Conservation (phyloP, 1,139 yeast genomes). For the Yamadazyma sp. region DNA sequence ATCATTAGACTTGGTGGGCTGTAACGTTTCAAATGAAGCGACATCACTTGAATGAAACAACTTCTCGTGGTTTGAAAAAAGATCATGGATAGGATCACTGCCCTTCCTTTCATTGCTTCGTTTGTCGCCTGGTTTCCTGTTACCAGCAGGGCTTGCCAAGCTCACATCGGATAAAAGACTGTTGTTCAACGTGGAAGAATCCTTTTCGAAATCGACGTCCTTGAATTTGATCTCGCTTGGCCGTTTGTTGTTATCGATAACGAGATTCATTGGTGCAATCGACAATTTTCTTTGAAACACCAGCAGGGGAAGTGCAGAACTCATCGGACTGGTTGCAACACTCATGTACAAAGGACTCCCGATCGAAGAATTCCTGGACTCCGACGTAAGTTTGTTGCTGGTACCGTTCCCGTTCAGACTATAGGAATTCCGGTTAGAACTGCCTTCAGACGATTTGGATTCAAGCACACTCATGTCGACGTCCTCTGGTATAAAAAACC, state of each 20-base stretch:
- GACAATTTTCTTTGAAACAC: slow-evolving; percentile 26
- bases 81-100: slow-evolving; percentile 24
- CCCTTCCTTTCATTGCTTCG: slow-evolving; percentile 13
- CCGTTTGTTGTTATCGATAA: slow-evolving; percentile 18
- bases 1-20: slow-evolving; percentile 7
- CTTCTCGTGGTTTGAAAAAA: slow-evolving; percentile 36
- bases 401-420: not conserved
- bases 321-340: not conserved
- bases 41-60: slow-evolving; percentile 20
- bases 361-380: slow-evolving; percentile 28
- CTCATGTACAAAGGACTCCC: slow-evolving; percentile 23
- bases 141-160: not conserved
- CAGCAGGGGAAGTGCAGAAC: slow-evolving; percentile 12
- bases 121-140: not conserved
- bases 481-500: slow-evolving; percentile 13
- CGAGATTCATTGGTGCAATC: slow-evolving; percentile 27
- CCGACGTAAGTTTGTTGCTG: not conserved
- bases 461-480: slow-evolving; percentile 2
- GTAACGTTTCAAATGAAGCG: not conserved
- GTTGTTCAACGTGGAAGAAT: not conserved
- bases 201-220: slow-evolving; percentile 27
- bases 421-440: slow-evolving; percentile 1
- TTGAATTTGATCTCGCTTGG: slow-evolving; percentile 25
- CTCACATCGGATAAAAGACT: not conserved
- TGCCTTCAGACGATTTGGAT: slow-evolving; percentile 2